Evolutionary conservation across 2,329 filamentous ascomycete genomes (phyloP).

Genomic region (Alternaria tenuissima): DNA sequence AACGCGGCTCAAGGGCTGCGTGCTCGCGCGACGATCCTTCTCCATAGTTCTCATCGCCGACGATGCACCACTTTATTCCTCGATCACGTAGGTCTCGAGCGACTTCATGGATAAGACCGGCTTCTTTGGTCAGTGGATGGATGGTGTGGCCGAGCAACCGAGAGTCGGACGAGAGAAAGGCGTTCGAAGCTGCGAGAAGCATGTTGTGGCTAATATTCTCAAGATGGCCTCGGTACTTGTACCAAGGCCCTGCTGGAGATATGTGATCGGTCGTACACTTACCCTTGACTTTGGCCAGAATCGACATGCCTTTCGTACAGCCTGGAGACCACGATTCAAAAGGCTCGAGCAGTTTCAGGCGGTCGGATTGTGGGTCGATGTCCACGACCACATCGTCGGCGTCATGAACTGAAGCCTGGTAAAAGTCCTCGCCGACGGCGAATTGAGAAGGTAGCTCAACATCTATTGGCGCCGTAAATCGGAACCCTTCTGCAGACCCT

Average conservation of each 20-base stretch:
- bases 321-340: constrained; percentile 35
- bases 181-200: constrained; percentile 45
- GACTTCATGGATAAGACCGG: constrained; percentile 35
- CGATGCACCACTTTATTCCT: constrained; percentile 42
- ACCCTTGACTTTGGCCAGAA: constrained; percentile 30
- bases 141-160: constrained; percentile 33
- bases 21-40: constrained; percentile 41
- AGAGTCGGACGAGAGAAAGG: constrained; percentile 32
- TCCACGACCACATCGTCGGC: constrained; percentile 30
- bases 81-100: constrained; percentile 33
- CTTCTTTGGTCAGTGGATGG: constrained; percentile 15
- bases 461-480: constrained; percentile 36
- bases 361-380: constrained; percentile 40
- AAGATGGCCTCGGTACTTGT: constrained; percentile 51
- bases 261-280: constrained; percentile 55
- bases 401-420: constrained; percentile 34
- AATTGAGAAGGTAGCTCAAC: constrained; percentile 39
- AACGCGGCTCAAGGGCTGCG: constrained; percentile 38
- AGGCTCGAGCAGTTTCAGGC: constrained; percentile 28
- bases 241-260: constrained; percentile 51
- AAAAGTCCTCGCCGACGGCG: constrained; percentile 31
- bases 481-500: constrained; percentile 24
- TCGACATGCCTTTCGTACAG: constrained; percentile 26
- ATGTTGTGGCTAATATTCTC: constrained; percentile 53
- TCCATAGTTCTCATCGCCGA: constrained; percentile 46